A percentile compares a stretch with the other conserved stretches of the same genome.
Evolutionary conservation across 345 rosid species (phyloP).

Genomic region (Citrus glauca): DNA sequence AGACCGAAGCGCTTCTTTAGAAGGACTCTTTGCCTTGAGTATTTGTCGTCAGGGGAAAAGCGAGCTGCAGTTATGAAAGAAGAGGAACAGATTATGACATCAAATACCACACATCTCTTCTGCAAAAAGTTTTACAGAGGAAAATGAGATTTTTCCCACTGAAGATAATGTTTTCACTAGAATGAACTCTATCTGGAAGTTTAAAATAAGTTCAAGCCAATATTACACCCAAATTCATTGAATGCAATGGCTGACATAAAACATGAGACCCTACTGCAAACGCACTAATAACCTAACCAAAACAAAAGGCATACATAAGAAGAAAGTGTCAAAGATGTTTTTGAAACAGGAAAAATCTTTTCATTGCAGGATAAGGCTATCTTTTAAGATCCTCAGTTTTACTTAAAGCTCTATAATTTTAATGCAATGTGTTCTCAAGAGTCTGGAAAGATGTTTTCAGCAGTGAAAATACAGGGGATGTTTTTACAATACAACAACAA

Average conservation of each 20-base stretch:
- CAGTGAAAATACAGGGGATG: neutral
- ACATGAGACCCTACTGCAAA: neutral
- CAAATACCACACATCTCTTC: neutral
- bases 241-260: neutral
- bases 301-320: neutral
- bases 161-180: neutral
- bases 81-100: neutral
- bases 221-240: neutral
- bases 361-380: neutral
- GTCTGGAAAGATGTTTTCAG: neutral
- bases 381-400: neutral
- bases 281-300: neutral
- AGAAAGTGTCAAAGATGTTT: neutral
- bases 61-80: conserved; percentile 37
- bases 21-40: conserved; percentile 56
- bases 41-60: conserved; percentile 65
- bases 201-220: neutral
- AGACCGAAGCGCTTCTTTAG: conserved; percentile 59
- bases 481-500: neutral
- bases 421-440: neutral
- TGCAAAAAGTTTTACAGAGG: neutral
- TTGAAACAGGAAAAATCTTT: neutral
- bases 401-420: neutral
- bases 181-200: neutral
- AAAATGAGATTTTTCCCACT: neutral